A percentile compares a stretch with the other conserved stretches of the same genome.
Evolutionary conservation across 352 stramenopile species (phyloP).

Genomic region (Globisporangium irregulare): DNA sequence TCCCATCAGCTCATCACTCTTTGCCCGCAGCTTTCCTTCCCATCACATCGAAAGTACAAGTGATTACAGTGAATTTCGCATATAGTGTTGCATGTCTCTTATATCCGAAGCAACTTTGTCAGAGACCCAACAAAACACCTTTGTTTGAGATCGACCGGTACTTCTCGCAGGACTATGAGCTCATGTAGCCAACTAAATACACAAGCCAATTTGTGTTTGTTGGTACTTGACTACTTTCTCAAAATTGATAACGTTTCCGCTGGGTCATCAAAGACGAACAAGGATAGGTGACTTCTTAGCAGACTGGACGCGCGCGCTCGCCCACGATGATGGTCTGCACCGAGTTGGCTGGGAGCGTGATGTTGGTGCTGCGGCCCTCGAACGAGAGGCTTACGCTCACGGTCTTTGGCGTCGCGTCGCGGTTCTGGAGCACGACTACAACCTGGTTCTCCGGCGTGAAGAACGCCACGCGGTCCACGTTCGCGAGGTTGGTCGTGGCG

Average conservation of each 20-base stretch:
- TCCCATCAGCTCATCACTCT: not conserved
- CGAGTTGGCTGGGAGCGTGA: conserved; percentile 41
- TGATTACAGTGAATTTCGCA: not conserved
- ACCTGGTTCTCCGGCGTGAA: conserved; percentile 46
- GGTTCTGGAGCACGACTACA: conserved; percentile 48
- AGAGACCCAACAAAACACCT: not conserved
- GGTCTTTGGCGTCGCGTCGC: conserved; percentile 34
- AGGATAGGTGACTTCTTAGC: conserved; percentile 8
- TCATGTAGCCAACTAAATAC: not conserved
- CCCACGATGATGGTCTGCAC: conserved; percentile 51
- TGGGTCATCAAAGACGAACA: not conserved
- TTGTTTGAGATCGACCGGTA: not conserved
- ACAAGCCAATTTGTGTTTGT: not conserved
- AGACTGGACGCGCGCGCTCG: conserved; percentile 17
- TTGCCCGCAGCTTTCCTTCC: not conserved
- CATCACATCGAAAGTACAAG: not conserved
- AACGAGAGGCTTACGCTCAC: conserved; percentile 38
- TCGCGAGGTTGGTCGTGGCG: conserved; percentile 27
- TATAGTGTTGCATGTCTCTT: not conserved
- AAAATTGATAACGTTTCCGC: not conserved
- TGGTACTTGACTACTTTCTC: not conserved
- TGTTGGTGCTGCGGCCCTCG: conserved; percentile 28
- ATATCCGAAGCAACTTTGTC: not conserved
- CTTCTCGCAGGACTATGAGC: not conserved
- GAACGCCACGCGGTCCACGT: conserved; percentile 51